phyloP scores from a whole-genome alignment of 2,329 filamentous ascomycete species.

The Xylariaceae sp. region DNA sequence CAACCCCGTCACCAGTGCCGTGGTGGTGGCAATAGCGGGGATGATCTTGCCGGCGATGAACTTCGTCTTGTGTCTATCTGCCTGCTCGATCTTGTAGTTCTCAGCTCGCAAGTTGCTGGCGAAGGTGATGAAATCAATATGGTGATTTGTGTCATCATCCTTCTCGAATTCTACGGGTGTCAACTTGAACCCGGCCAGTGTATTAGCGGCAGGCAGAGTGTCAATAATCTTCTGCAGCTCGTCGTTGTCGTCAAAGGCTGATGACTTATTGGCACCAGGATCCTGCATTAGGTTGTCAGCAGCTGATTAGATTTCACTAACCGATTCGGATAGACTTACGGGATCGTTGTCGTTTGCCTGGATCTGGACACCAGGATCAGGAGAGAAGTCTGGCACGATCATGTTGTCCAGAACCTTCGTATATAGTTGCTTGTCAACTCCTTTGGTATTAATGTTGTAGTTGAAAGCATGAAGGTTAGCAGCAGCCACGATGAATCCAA shows the following conservation, averaged over 20 bases:
- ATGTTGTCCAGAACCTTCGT: slow-evolving; percentile 80
- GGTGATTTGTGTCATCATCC: slow-evolving; percentile 95
- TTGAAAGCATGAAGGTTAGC: slow-evolving; percentile 97
- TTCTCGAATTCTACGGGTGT: slow-evolving; percentile 96
- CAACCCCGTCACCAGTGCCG: slow-evolving; percentile 88
- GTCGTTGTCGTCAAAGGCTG: slow-evolving; percentile 65
- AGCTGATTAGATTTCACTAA: background rate
- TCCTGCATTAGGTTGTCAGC: slow-evolving; percentile 47
- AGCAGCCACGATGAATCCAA: slow-evolving; percentile 80
- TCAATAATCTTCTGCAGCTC: slow-evolving; percentile 70
- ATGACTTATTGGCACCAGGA: slow-evolving; percentile 76
- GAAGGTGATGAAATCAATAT: slow-evolving; percentile 98
- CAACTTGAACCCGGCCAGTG: slow-evolving; percentile 82
- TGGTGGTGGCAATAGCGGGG: slow-evolving; percentile 95
- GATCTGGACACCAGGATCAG: slow-evolving; percentile 88
- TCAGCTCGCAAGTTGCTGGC: slow-evolving; percentile 94
- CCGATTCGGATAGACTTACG: slow-evolving; percentile 40
- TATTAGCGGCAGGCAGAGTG: slow-evolving; percentile 72
- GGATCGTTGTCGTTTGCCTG: slow-evolving; percentile 94
- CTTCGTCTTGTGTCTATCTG: slow-evolving; percentile 96
- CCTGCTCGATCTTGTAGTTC: slow-evolving; percentile 94
- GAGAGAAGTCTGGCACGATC: slow-evolving; percentile 92
- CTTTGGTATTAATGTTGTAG: slow-evolving; percentile 89
- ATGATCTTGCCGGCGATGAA: slow-evolving; percentile 99
- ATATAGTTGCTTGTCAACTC: slow-evolving; percentile 67